Base-by-base conservation (phyloP, 768 basidiomycete genomes). In the Rhizopogon salebrosus region DNA sequence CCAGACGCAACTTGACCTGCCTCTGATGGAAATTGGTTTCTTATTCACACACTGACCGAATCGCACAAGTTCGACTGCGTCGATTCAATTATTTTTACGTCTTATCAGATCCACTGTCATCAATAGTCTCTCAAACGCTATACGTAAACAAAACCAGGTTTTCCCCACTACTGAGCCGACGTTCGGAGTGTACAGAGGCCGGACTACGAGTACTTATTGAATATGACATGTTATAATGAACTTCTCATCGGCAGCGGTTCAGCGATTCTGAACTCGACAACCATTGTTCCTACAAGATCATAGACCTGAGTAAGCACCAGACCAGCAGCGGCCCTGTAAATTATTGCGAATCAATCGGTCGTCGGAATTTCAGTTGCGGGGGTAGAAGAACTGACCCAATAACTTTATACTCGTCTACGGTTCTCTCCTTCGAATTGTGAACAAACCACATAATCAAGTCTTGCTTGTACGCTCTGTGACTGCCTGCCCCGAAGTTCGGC, bases 371-470 rank as follows among this genome's bases (percentile, higher is more conserved):
- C 16, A 37, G n/a, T n/a, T n/a, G n/a, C n/a, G n/a, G 36, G 24
- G 6, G 11, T 29, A 5, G 13, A 36, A 18, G 16, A 18, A 52
- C 60, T 46, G 23, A 63, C 57, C 72, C 74, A 3, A 79, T 54
- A 1, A 66, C 52, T 8, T 73, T 65, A 45, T 72, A 75, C 4
- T 77, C 71, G 2, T 70, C 55, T 11, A 79, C 43, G 0, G 70
- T 72, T 5, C 79, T 72, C 53, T 79, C 77, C 56, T 72, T 68
- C 6, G 68, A 60, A 43, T 80, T 77, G 13, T 73, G 59, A 11
- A 68, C 23, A 16, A 62, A 40, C 71, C 77, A 72, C 78, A 80
- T 77, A 48, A 69, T 71, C 38, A 80, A 42, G 51, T 80, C 79
- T 43, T 72, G 71, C 29, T 74, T 62, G 54, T 79, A 79, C 26